These are phyloP conservation scores for Hyparrhenia diplandra DNA, from an alignment of 176 grass and related monocot species.

Conservation along the genomic window DNA sequence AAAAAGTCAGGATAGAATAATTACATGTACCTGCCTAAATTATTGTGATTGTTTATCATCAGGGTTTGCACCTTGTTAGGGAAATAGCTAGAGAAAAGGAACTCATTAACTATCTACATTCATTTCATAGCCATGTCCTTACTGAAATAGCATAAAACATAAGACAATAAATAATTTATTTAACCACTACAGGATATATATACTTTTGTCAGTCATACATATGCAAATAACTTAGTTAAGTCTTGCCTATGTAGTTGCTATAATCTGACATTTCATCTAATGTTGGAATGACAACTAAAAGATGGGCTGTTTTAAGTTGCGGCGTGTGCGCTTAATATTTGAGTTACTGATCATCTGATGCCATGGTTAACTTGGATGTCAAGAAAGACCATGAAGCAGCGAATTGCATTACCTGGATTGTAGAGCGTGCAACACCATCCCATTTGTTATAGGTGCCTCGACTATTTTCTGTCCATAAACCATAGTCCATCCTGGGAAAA, in stretches of 20 bases:
- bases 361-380: not conserved
- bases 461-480: slow-evolving; percentile 88
- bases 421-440: slow-evolving; percentile 95
- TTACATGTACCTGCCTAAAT: too few species aligned
- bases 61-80: too few species aligned
- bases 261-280: slow-evolving; percentile 2
- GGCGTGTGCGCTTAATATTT: not conserved
- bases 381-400: not conserved
- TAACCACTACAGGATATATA: not conserved
- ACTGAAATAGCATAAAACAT: not conserved
- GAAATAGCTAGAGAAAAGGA: not conserved
- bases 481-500: slow-evolving; percentile 77
- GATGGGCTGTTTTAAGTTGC: not conserved
- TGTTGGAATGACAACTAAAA: not conserved
- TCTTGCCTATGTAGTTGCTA: not conserved
- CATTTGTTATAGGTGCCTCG: slow-evolving; percentile 96
- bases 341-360: not conserved
- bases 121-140: not conserved
- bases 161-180: not conserved
- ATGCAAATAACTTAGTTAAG: not conserved
- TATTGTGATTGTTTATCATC: too few species aligned
- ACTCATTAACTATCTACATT: not conserved
- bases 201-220: not conserved
- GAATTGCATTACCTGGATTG: slow-evolving; percentile 58
- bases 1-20: too few species aligned